These are phyloP conservation scores for Zhuliangozyma parablackwelliae DNA, from an alignment of 1,139 yeast species.

Conservation along the genomic window DNA sequence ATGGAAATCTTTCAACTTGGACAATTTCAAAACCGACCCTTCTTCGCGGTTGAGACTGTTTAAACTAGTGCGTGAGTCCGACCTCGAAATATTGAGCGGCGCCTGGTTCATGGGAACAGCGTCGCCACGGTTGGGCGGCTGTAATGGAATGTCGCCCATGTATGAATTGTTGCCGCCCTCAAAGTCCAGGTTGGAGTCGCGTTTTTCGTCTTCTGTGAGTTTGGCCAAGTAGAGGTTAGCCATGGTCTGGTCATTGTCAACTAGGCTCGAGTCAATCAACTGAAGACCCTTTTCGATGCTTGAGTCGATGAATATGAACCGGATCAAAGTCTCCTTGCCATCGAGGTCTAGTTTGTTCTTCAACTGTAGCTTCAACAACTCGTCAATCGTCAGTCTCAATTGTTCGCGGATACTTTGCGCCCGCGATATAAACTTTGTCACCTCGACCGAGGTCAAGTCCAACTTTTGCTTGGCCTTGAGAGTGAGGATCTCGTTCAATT, in stretches of 20 bases:
- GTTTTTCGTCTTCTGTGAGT: conserved; percentile 12
- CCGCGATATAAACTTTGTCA: conserved; percentile 38
- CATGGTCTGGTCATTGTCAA: conserved; percentile 13
- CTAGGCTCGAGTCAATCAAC: conserved; percentile 41
- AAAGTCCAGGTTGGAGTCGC: conserved; percentile 2
- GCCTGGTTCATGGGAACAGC: conserved; percentile 16
- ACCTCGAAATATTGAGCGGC: conserved; percentile 29
- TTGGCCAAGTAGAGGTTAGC: conserved; percentile 9
- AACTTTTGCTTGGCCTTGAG: conserved; percentile 25
- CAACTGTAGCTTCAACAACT: conserved; percentile 52
- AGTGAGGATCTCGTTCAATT: conserved; percentile 30
- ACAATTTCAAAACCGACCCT: conserved; percentile 37
- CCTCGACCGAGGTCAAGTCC: conserved; percentile 26
- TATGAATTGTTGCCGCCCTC: not conserved
- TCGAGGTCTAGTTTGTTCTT: conserved; percentile 52
- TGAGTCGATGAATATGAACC: conserved; percentile 65
- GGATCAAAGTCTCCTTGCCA: conserved; percentile 68
- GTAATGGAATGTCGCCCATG: conserved; percentile 1
- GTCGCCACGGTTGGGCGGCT: conserved; percentile 4
- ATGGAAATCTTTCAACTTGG: conserved; percentile 26
- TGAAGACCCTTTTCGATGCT: conserved; percentile 63
- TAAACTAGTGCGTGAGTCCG: conserved; percentile 34
- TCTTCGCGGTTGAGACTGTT: conserved; percentile 35
- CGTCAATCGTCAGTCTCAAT: conserved; percentile 51
- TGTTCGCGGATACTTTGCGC: conserved; percentile 42